A percentile compares a stretch with the other conserved stretches of the same genome.
These are phyloP conservation scores for Colletotrichum caudatum DNA, from an alignment of 2,329 filamentous ascomycete species.

Conservation along the genomic window DNA sequence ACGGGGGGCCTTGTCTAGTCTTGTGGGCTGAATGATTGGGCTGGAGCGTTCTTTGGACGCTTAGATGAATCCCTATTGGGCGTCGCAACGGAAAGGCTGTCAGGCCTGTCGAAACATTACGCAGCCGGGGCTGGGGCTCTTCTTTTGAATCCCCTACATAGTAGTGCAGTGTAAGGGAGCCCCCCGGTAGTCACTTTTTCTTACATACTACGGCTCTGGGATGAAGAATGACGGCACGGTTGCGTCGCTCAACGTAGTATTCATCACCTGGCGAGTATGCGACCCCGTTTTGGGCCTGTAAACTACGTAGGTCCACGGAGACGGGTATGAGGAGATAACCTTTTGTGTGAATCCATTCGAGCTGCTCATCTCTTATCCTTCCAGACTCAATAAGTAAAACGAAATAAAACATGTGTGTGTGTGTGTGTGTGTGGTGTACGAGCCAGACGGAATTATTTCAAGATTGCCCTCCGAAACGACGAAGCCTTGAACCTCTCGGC, in stretches of 20 bases:
- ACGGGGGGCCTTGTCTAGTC: constrained; percentile 24
- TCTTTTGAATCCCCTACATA: neutral
- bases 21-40: constrained; percentile 40
- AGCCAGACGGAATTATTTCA: neutral
- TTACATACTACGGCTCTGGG: neutral
- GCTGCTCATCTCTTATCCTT: neutral
- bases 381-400: neutral
- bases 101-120: neutral
- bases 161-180: neutral
- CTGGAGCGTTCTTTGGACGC: constrained; percentile 21
- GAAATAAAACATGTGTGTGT: neutral
- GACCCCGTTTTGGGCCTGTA: neutral
- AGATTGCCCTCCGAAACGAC: neutral
- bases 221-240: constrained; percentile 28
- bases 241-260: constrained; percentile 14
- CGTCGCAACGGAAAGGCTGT: constrained; percentile 8
- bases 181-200: neutral
- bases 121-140: constrained; percentile 21
- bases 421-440: neutral
- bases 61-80: constrained; percentile 11
- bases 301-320: neutral
- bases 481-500: neutral
- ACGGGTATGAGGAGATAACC: neutral
- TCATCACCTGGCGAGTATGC: neutral
- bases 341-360: neutral